Base-by-base conservation (phyloP, 2,329 filamentous ascomycete genomes). In the Alternaria dauci region DNA sequence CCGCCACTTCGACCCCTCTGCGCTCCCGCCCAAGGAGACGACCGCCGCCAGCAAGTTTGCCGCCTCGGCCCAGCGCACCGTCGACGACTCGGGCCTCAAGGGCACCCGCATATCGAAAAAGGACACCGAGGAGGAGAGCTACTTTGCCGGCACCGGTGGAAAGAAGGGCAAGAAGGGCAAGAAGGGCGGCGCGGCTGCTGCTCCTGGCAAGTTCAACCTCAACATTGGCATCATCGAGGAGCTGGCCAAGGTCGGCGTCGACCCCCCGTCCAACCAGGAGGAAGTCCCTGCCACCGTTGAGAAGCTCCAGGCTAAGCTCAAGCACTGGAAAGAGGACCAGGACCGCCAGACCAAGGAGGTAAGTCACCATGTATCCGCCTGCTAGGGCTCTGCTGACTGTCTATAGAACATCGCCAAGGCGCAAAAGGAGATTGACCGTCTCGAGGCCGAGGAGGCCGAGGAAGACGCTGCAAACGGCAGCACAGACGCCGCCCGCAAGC, bases 201-300 rank as follows among this genome's bases (percentile, higher is more conserved):
- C 81, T 50, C 75, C 78, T 32, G 76, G 81, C 66, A 90, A 89
- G 76, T 96, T 93, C 87, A 96, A 90, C 82, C 88, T 95, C 77
- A 94, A 92, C 71, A 91, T 95, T 52, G 92, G 93, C 60, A 90
- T 98, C 69, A 93, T 99, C 50, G 93, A 97, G 81, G 92, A 97
- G 80, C 91, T 96, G 68, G 84, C 88, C 69, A 91, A 91, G 80
- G 86, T 98, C 77, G 90, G 90, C 71, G 88, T 98, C 69, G 90
- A 97, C 61, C 91, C 94, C 53, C 95, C 95, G 32, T 93, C 94
- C 86, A 91, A 88, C 80, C 88, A 93, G 74, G 86, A 89, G 56
- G 94, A 97, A 72, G 89, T 98, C 14, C 89, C 94, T 26, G 84
- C 84, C 61, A 88, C 91, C 14, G 83, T 92, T 47, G 93, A 97